A percentile compares a stretch with the other conserved stretches of the same genome.
phyloP scores from a whole-genome alignment of 2,329 filamentous ascomycete species.

The Whalleya microplaca region DNA sequence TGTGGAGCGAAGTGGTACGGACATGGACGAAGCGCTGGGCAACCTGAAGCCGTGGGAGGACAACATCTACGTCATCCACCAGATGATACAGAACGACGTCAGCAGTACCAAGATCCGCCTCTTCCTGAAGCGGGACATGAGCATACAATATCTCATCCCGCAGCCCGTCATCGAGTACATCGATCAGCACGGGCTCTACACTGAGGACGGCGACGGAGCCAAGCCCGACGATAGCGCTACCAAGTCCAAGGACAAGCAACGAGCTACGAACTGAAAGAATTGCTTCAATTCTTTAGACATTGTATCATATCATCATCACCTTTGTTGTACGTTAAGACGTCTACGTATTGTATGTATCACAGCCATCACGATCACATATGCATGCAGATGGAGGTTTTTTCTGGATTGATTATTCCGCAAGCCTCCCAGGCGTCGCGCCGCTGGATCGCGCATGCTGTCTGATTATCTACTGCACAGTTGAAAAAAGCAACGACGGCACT shows the following conservation, averaged over 20 bases:
- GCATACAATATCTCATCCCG: conserved; percentile 76
- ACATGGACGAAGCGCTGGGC: conserved; percentile 86
- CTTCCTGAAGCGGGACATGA: conserved; percentile 79
- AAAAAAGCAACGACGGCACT: neutral
- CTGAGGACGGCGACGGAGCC: conserved; percentile 28
- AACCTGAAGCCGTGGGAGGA: conserved; percentile 80
- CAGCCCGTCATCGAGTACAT: conserved; percentile 77
- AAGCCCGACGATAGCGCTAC: conserved; percentile 25
- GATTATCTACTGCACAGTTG: too few relatives aligned
- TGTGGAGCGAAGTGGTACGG: conserved; percentile 85
- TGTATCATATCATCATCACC: neutral
- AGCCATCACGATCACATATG: conserved; percentile 2
- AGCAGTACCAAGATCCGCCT: conserved; percentile 82
- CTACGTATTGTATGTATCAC: neutral
- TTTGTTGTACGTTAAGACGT: neutral
- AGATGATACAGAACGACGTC: conserved; percentile 85
- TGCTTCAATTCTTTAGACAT: conserved; percentile 1
- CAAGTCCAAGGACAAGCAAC: conserved; percentile 36
- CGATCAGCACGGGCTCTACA: conserved; percentile 66
- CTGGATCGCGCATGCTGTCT: neutral
- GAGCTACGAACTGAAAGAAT: conserved; percentile 22
- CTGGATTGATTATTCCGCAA: neutral
- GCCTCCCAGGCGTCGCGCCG: neutral
- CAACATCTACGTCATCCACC: conserved; percentile 85
- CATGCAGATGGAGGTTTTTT: conserved; percentile 3